Evolutionary conservation across 2,329 filamentous ascomycete species (phyloP), one percentile per base, ranked within the genome.

Genomic region (Arthrobotrys pseudoclavata): DNA sequence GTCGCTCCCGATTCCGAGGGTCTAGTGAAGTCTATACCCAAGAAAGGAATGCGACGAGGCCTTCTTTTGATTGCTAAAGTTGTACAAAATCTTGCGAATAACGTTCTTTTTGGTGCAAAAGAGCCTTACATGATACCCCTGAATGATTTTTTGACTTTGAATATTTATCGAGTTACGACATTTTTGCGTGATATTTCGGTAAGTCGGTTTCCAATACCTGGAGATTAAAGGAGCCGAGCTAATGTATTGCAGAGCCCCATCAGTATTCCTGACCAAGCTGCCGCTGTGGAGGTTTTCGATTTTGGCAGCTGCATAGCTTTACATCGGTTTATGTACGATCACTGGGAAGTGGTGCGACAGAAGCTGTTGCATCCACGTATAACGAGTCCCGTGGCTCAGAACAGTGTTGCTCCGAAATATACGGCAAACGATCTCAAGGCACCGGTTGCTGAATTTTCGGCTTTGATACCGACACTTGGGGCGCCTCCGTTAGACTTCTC

Each of bases 41-140:
- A 89, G 0, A 91, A 91, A 82, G 89, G 91, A 80, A 90, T 91
- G 88, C 86, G 90, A 18, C 87, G 90, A 67, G 90, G 90, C 3
- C 85, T 92, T 4, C 85, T 92, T 31, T 85, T 92, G 34, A 91
- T 92, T 79, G 90, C 90, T 61, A 92, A 92, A 81, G 88, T 92
- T 72, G 88, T 92, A 22, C 90, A 92, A 80, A 91, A 91, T 81
- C 84, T 92, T 40, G 90, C 90, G 40, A 92, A 92, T 80, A 92
- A 92, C 72, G 90, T 91, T 29, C 85, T 91, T 0, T 92, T 92
- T 80, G 90, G 90, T 3, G 89, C 89, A 37, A 92, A 92, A 82
- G 90, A 92, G 81, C 88, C 89, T 2, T 92, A 91, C 81, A 92
- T 92, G 90, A 90, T 89, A 78, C 89, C 90, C 0, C 84, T 92